A percentile compares a stretch with the other conserved stretches of the same genome.
Conservation (phyloP, 2,329 filamentous ascomycete genomes). For the Sclerotinia minor region DNA sequence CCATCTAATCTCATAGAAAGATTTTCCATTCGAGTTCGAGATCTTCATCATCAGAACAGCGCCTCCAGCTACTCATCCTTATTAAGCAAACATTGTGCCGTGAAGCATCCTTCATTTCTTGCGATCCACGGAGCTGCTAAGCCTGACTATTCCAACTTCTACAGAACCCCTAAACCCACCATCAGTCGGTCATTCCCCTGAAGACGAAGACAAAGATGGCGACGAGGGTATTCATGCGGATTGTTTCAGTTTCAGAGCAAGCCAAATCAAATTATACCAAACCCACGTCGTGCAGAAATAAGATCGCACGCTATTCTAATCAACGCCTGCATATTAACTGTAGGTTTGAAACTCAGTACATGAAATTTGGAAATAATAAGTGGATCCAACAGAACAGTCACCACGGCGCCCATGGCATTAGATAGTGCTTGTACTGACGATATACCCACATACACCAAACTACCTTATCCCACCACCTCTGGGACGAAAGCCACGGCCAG, state of each 20-base stretch:
- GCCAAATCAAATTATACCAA: slow-evolving; percentile 61
- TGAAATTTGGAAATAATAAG: slow-evolving; percentile 67
- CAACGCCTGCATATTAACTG: slow-evolving; percentile 63
- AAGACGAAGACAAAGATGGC: background rate
- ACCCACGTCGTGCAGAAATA: slow-evolving; percentile 53
- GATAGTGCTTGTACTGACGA: slow-evolving; percentile 62
- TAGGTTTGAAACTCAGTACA: slow-evolving; percentile 54
- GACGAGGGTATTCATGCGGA: background rate
- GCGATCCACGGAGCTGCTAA: background rate
- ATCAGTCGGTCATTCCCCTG: background rate
- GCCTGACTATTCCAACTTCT: background rate
- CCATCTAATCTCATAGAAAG: too few species aligned
- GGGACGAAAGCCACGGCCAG: slow-evolving; percentile 67
- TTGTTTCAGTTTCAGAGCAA: slow-evolving; percentile 28
- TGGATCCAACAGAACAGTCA: slow-evolving; percentile 68
- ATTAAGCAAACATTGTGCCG: too few species aligned
- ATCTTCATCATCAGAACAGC: too few species aligned
- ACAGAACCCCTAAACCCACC: too few species aligned
- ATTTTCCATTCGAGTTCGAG: too few species aligned
- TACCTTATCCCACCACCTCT: slow-evolving; percentile 53
- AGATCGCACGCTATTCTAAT: slow-evolving; percentile 64
- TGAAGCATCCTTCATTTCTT: too few species aligned
- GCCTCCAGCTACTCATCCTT: too few species aligned
- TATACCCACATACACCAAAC: slow-evolving; percentile 65
- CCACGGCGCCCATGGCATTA: slow-evolving; percentile 61